A percentile compares a stretch with the other conserved stretches of the same genome.
phyloP scores from a whole-genome alignment of 2,329 filamentous ascomycete genomes.

The Emmonsiellopsis sp. region DNA sequence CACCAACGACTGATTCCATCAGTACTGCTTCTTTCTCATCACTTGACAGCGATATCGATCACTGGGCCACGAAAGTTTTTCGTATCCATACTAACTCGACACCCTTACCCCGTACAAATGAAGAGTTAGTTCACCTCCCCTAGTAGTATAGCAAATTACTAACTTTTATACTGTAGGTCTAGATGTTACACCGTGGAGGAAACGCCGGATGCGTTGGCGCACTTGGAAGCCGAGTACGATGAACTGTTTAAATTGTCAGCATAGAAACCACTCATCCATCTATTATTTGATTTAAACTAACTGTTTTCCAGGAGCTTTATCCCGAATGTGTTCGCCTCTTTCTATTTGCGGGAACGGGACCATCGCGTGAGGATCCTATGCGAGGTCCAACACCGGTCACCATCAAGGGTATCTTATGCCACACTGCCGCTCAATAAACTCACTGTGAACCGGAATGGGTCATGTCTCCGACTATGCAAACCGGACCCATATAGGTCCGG shows the following conservation, averaged over 20 bases:
- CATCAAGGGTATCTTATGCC: conserved; percentile 33
- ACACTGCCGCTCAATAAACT: conserved; percentile 43
- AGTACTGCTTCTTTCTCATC: not conserved
- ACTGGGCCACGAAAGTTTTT: conserved; percentile 36
- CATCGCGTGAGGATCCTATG: conserved; percentile 46
- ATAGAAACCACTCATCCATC: not conserved
- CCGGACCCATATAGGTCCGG: conserved; percentile 22
- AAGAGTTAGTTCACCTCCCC: conserved; percentile 19
- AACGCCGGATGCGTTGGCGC: conserved; percentile 18
- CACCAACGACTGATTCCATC: not conserved
- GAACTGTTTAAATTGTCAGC: conserved; percentile 30
- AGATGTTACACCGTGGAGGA: conserved; percentile 23
- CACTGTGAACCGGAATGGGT: conserved; percentile 26
- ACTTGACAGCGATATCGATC: conserved; percentile 21
- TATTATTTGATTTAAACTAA: conserved; percentile 5
- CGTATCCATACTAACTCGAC: conserved; percentile 19
- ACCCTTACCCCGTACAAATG: conserved; percentile 18
- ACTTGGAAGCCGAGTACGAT: conserved; percentile 28
- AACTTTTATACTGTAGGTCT: conserved; percentile 17
- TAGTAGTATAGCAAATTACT: conserved; percentile 1
- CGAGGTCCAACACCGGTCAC: conserved; percentile 31
- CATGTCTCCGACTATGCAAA: conserved; percentile 31
- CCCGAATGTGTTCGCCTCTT: conserved; percentile 35
- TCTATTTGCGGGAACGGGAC: conserved; percentile 45
- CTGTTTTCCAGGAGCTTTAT: conserved; percentile 34